Evolutionary conservation across 139 green algal genomes (phyloP), one percentile per base, ranked within the genome.

Genomic region (Chlorokybus atmophyticus): DNA sequence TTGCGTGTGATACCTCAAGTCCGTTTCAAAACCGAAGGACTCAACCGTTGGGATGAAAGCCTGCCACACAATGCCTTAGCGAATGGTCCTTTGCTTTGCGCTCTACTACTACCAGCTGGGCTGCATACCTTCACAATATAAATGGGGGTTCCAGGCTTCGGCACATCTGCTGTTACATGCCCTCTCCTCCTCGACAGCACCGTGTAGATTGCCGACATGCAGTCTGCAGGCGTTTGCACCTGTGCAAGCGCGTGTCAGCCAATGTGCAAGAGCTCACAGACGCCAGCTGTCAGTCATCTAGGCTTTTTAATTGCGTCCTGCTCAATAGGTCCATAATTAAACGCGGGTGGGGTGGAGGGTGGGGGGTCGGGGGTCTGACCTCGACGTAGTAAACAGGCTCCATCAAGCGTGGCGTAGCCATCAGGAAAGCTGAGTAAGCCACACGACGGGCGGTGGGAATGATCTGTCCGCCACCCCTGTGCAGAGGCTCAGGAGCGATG

Each of bases 1-100:
- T 75, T 92, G 83, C 35, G 91, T 98, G 75, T 95, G 87, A 64
- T 93, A 94, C 21, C 92, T 71, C 50, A 99, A 67, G 72, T 99
- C 92, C 0, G 91, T 97, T 75, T 99, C 92, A 59, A 99, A 98
- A 7, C 92, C 92, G 59, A 97, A 99, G 51, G 62, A 82, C 78
- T 99, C 92, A 1, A 96, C 78, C 0, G 92, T 89, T 0, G 92
- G 92, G 44, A 99, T 64, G 55, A 85, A 85, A n/a, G 90, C 88
- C 65, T 70, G 62, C 3, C 14, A n/a, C 7, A 52, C 7, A 14
- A 44, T 21, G 35, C 35, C 35, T 44, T 44, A 10, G 10, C 10
- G 10, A 14, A 44, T 21, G 10, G 35, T 44, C 10, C 35, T 14
- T 44, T 10, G 10, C 35, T 44, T 44, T 10, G 10, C 35, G 10